Percentiles rank a stretch among this genome's conserved stretches.
These are phyloP conservation scores for Lanmaoa pseudosensibilis DNA, from an alignment of 768 basidiomycete species.

Conservation along the genomic window DNA sequence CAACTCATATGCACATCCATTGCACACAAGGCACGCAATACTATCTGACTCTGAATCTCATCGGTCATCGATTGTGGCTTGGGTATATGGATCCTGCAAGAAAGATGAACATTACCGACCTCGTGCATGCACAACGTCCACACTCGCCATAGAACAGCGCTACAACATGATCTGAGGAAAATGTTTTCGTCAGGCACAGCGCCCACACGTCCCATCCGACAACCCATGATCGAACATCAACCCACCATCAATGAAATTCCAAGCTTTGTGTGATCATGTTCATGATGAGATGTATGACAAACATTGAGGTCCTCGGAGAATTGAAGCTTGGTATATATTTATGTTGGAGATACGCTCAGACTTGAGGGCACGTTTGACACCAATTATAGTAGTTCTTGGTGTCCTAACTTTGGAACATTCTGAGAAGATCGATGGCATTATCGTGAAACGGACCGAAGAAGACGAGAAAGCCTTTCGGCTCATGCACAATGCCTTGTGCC, in stretches of 20 bases:
- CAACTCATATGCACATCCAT: constrained; percentile 1
- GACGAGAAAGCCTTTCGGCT: not conserved
- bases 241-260: not conserved
- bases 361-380: not conserved
- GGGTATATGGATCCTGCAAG: not conserved
- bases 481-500: not conserved
- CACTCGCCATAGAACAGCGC: not conserved
- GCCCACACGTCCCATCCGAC: not conserved
- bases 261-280: not conserved
- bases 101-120: not conserved
- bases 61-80: not conserved
- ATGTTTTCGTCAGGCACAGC: not conserved
- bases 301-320: constrained; percentile 15
- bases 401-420: constrained; percentile 1
- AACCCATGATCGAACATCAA: no score
- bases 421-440: constrained; percentile 1
- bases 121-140: constrained; percentile 1
- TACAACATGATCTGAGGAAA: not conserved
- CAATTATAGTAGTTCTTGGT: not conserved
- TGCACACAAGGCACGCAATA: constrained; percentile 3
- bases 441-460: constrained; percentile 5
- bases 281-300: not conserved
- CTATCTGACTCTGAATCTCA: constrained; percentile 7
- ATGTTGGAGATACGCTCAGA: not conserved
- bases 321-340: not conserved